Percentiles rank a stretch among this genome's conserved stretches.
Evolutionary conservation across 306 rosid genomes (phyloP).

Genomic region (Prosopis cineraria): DNA sequence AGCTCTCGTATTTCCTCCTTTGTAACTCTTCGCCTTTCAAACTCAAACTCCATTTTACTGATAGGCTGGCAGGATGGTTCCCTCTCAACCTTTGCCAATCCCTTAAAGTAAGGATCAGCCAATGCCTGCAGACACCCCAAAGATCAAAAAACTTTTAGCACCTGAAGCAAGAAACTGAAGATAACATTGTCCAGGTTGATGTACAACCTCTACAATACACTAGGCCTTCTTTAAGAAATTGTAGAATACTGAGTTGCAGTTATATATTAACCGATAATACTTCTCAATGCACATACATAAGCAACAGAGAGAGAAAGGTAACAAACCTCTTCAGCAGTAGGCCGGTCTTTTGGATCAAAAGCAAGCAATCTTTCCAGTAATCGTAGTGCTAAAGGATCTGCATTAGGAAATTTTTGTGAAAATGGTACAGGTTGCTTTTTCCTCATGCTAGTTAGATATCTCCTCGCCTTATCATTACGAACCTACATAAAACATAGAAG

Average conservation of each 20-base stretch:
- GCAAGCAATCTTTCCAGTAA: slow-evolving; percentile 82
- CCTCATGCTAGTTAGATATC: slow-evolving; percentile 94
- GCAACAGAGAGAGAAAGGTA: not conserved
- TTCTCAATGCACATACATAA: not conserved
- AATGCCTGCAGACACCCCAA: slow-evolving; percentile 70
- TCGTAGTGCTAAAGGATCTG: slow-evolving; percentile 85
- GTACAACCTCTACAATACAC: slow-evolving; percentile 24
- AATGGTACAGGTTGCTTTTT: slow-evolving; percentile 79
- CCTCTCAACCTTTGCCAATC: slow-evolving; percentile 83
- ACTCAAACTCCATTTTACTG: slow-evolving; percentile 95
- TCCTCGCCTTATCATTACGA: slow-evolving; percentile 91
- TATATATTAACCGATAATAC: not conserved
- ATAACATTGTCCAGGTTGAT: slow-evolving; percentile 9
- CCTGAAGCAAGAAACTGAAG: slow-evolving; percentile 8
- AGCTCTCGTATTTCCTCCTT: slow-evolving; percentile 94
- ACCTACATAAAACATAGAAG: slow-evolving; percentile 56
- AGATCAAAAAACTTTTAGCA: slow-evolving; percentile 11
- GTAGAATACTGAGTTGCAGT: not conserved
- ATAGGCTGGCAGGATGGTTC: slow-evolving; percentile 98
- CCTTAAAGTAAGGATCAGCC: slow-evolving; percentile 91
- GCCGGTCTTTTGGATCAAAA: slow-evolving; percentile 95
- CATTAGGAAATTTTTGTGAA: slow-evolving; percentile 81
- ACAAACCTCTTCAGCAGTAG: slow-evolving; percentile 95
- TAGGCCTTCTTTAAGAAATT: slow-evolving; percentile 8
- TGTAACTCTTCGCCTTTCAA: slow-evolving; percentile 91